Base-by-base conservation (phyloP, 345 rosid species). In the Hevea brasiliensis region DNA sequence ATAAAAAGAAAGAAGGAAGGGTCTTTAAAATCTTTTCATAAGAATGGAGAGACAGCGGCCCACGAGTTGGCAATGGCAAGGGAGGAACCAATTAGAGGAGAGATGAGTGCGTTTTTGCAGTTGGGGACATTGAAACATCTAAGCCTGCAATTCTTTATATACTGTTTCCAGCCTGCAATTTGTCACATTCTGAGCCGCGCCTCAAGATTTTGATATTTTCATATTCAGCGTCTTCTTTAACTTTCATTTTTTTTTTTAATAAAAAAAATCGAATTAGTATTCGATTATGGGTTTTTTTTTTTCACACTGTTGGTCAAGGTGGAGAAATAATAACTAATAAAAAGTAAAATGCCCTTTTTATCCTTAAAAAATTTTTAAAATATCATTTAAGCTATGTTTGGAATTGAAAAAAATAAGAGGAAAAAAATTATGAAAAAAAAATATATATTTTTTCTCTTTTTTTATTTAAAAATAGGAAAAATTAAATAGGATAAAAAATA, bases 91-190 rank as follows among this genome's bases (percentile, higher is more conserved):
- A 81, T 83, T 26, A 58, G 69, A 75, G 15, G 66, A 18, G 37
- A 67, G 67, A 18, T 70, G 37, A 0, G 84, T 80, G 82, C 47
- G 76, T 11, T 68, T 18, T 70, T 68, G 26, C 35, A 32, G 61
- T 80, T 83, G 77, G 81, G 86, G 84, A 70, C 85, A 75, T 45
- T 40, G n/a, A 45, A 66, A 71, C 62, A 72, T 29, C 1, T 9
- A 42, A 27, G 42, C 68, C 41, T 27, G 6, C 2, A 21, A 40
- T 27, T 18, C 15, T 0, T 42, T 48, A 8, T 8, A 24, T 35
- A 58, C 75, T 57, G 70, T 69, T 76, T 41, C 61, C 51, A 55
- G 48, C 20, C 29, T 13, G 26, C 65, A 10, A 21, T 23, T 72
- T 72, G 68, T 72, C 76, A 42, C 29, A 50, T 58, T 68, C 65